phyloP scores from a whole-genome alignment of 345 rosid genomes.

The Linum lewisii region DNA sequence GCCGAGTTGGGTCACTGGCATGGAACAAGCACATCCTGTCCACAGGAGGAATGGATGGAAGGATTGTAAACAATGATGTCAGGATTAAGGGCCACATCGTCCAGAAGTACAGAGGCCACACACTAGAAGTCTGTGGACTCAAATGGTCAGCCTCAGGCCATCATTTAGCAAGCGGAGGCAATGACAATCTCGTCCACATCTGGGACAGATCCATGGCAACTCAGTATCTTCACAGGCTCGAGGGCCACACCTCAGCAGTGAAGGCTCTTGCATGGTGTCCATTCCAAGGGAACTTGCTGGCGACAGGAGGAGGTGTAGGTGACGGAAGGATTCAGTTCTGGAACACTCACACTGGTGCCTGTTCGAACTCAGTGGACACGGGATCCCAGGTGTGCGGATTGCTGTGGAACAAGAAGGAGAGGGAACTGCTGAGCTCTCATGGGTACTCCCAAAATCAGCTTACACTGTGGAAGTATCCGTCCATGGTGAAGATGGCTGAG shows the following conservation, averaged over 20 bases:
- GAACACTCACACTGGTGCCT: slow-evolving; percentile 41
- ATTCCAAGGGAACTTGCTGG: slow-evolving; percentile 41
- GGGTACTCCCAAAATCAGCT: slow-evolving; percentile 41
- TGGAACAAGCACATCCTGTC: slow-evolving; percentile 50
- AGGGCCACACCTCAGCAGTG: slow-evolving; percentile 47
- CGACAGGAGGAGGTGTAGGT: slow-evolving; percentile 46
- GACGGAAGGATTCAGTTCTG: slow-evolving; percentile 38
- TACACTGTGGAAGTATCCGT: no score
- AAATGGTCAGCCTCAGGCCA: slow-evolving; percentile 48
- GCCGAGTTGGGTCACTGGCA: slow-evolving; percentile 35
- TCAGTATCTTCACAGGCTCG: slow-evolving; percentile 43
- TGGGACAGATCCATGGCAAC: slow-evolving; percentile 42
- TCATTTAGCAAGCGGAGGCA: slow-evolving; percentile 47
- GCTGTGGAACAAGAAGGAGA: slow-evolving; percentile 45
- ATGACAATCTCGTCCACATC: slow-evolving; percentile 34
- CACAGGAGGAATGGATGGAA: no score
- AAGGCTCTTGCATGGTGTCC: slow-evolving; percentile 62
- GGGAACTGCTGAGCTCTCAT: slow-evolving; percentile 45
- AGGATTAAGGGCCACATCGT: no score
- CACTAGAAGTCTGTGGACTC: slow-evolving; percentile 41
- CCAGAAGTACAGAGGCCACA: slow-evolving; percentile 35
- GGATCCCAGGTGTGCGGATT: no score
- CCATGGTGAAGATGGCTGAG: no score
- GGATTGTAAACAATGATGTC: no score
- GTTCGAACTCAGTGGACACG: no score